Evolutionary conservation across 495 filamentous ascomycete genomes (phyloP).

Genomic region (Penicillium pulvis): DNA sequence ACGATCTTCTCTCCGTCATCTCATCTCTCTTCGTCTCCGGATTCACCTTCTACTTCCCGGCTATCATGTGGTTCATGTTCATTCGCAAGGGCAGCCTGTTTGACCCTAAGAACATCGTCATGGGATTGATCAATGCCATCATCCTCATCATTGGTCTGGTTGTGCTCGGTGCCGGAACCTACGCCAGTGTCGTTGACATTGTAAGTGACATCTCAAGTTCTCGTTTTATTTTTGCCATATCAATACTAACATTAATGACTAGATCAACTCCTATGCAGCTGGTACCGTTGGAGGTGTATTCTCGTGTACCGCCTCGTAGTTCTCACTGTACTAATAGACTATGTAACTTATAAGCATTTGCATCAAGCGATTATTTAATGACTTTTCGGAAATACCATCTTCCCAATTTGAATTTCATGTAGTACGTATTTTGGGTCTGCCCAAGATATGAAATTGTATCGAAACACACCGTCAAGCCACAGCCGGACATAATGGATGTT

Average conservation of each 20-base stretch:
- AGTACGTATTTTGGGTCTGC: not conserved
- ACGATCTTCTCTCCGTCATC: slow-evolving; percentile 55
- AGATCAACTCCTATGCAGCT: not conserved
- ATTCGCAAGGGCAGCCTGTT: slow-evolving; percentile 36
- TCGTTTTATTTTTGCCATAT: not conserved
- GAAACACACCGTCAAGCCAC: not conserved
- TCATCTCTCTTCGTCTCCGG: slow-evolving; percentile 37
- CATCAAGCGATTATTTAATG: not conserved
- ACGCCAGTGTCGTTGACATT: slow-evolving; percentile 55
- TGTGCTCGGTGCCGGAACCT: slow-evolving; percentile 54
- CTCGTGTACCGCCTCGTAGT: slow-evolving; percentile 2
- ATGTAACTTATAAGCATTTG: not conserved
- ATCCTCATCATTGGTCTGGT: slow-evolving; percentile 36
- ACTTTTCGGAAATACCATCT: not conserved
- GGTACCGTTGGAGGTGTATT: slow-evolving; percentile 4
- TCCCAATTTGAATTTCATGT: not conserved
- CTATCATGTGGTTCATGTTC: slow-evolving; percentile 62
- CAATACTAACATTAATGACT: not conserved
- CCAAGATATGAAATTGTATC: not conserved
- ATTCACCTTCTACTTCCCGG: slow-evolving; percentile 28
- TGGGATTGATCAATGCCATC: slow-evolving; percentile 18
- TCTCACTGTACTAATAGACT: not conserved
- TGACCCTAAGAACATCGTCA: slow-evolving; percentile 25
- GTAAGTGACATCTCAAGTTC: slow-evolving; percentile 35
- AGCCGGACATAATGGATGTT: no score